These are phyloP conservation scores for Bipolaris zeicola DNA, from an alignment of 2,329 filamentous ascomycete species.

Conservation along the genomic window DNA sequence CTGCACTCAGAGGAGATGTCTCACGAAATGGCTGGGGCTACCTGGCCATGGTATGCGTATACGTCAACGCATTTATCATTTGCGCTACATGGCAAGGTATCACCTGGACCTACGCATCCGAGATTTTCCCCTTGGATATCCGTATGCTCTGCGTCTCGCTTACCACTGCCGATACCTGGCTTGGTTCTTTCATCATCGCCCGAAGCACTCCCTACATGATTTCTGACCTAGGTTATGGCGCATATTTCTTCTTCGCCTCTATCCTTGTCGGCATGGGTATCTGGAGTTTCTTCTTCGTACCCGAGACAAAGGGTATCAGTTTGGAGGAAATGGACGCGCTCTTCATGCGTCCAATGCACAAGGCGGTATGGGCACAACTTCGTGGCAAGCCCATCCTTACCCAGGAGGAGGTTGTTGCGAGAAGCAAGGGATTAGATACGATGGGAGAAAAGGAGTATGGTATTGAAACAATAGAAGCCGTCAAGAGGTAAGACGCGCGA, in stretches of 20 bases:
- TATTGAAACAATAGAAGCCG: slow-evolving; percentile 27
- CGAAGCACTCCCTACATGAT: slow-evolving; percentile 49
- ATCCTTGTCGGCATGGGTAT: slow-evolving; percentile 38
- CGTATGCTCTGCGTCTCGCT: slow-evolving; percentile 49
- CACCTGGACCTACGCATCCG: slow-evolving; percentile 54
- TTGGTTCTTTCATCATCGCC: slow-evolving; percentile 50
- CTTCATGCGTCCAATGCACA: slow-evolving; percentile 36
- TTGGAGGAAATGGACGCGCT: slow-evolving; percentile 42
- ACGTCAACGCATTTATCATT: slow-evolving; percentile 61
- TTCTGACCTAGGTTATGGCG: slow-evolving; percentile 45
- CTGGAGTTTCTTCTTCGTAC: slow-evolving; percentile 43
- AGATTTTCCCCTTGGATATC: slow-evolving; percentile 55
- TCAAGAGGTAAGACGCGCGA: slow-evolving; percentile 11
- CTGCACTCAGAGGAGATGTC: slow-evolving; percentile 51
- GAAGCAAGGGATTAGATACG: slow-evolving; percentile 22
- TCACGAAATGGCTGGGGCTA: slow-evolving; percentile 56
- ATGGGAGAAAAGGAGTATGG: slow-evolving; percentile 25
- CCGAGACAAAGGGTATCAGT: slow-evolving; percentile 40
- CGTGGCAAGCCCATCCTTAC: slow-evolving; percentile 27
- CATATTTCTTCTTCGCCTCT: slow-evolving; percentile 49
- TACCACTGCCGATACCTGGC: slow-evolving; percentile 49
- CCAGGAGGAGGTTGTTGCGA: slow-evolving; percentile 21
- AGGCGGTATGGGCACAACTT: slow-evolving; percentile 40
- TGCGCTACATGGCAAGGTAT: slow-evolving; percentile 53
- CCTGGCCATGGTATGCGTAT: slow-evolving; percentile 61